These are phyloP conservation scores for Sphaerostilbella broomeana DNA, from an alignment of 2,329 filamentous ascomycete genomes.

Conservation along the genomic window DNA sequence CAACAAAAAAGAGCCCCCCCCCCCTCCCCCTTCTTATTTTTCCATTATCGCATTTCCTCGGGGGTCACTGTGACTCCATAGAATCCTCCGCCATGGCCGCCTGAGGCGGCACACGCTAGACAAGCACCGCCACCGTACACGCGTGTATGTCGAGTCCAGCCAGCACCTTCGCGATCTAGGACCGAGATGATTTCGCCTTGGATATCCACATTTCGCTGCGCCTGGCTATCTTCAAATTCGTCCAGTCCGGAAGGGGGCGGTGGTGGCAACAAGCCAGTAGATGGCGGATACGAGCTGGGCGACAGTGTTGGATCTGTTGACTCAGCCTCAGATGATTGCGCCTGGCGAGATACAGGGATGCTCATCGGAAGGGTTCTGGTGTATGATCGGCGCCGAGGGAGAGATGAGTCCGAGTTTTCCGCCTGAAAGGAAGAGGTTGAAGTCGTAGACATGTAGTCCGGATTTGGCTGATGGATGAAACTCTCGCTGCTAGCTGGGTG, in stretches of 20 bases:
- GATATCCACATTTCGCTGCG: constrained; percentile 34
- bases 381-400: constrained; percentile 37
- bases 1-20: too few relatives aligned
- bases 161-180: constrained; percentile 40
- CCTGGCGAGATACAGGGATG: constrained; percentile 22
- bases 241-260: constrained; percentile 31
- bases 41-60: constrained; percentile 40
- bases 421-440: constrained; percentile 22
- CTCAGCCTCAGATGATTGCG: constrained; percentile 18
- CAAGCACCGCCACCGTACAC: constrained; percentile 54
- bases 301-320: constrained; percentile 30
- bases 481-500: constrained; percentile 25
- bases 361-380: constrained; percentile 34
- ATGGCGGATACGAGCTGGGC: constrained; percentile 45
- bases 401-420: constrained; percentile 23
- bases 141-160: constrained; percentile 52
- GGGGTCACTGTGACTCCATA: constrained; percentile 49
- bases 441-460: constrained; percentile 39
- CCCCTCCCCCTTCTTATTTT: neutral
- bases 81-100: constrained; percentile 40
- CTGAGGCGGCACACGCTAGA: constrained; percentile 46
- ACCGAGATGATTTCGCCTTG: constrained; percentile 46
- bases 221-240: constrained; percentile 18
- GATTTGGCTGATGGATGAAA: constrained; percentile 44
- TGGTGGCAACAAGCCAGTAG: constrained; percentile 41